Evolutionary conservation across 805 yeast genomes (phyloP).

Genomic region (Candida argentea): DNA sequence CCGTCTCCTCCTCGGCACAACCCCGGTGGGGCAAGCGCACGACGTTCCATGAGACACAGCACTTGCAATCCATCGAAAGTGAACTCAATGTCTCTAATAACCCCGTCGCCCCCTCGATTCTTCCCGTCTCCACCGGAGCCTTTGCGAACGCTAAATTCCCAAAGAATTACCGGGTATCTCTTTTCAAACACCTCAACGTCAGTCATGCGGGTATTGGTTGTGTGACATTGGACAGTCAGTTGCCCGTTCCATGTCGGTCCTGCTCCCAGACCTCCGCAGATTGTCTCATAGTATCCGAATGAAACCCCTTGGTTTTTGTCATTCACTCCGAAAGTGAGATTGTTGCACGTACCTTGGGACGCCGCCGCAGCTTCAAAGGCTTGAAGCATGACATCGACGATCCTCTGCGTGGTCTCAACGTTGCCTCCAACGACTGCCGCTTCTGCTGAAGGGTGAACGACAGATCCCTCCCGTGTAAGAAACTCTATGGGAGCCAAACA

Average conservation of each 20-base stretch:
- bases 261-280: slow-evolving; percentile 95
- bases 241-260: slow-evolving; percentile 80
- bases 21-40: slow-evolving; percentile 82
- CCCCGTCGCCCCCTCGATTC: slow-evolving; percentile 78
- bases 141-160: slow-evolving; percentile 57
- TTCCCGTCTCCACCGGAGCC: slow-evolving; percentile 78
- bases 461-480: slow-evolving; percentile 24
- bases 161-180: slow-evolving; percentile 74
- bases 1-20: slow-evolving; percentile 76
- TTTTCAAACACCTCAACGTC: slow-evolving; percentile 85
- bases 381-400: slow-evolving; percentile 79
- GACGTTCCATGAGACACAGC: slow-evolving; percentile 77
- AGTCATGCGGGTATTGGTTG: slow-evolving; percentile 89
- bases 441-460: slow-evolving; percentile 64
- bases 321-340: slow-evolving; percentile 82
- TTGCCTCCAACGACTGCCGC: slow-evolving; percentile 92
- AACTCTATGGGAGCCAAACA: slow-evolving; percentile 74
- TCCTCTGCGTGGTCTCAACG: slow-evolving; percentile 89
- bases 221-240: slow-evolving; percentile 86
- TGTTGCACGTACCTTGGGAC: slow-evolving; percentile 93
- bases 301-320: slow-evolving; percentile 46
- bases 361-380: slow-evolving; percentile 89
- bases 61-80: slow-evolving; percentile 37
- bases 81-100: slow-evolving; percentile 76
- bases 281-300: slow-evolving; percentile 89